Base-by-base conservation (phyloP, 1,284 basidiomycete species). In the Ustilago loliicola region DNA sequence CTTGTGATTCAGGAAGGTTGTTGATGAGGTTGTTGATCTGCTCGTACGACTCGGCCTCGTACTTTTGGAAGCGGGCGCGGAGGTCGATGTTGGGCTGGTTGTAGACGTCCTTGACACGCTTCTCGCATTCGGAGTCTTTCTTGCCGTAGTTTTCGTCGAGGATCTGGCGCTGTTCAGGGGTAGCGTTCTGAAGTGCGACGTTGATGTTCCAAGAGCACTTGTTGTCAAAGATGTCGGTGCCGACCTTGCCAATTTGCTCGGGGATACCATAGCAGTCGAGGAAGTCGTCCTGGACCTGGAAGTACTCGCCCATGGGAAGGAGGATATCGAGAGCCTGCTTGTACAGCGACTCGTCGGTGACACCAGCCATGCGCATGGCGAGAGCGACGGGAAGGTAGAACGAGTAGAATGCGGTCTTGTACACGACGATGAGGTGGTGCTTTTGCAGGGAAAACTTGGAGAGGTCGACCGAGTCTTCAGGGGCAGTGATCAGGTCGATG, bases 161-260 rank as follows among this genome's bases (percentile, higher is more conserved):
- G 27, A 89, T 80, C 67, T 88, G 85, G 52, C 90, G 87, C 85
- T 91, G 90, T 61, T 90, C 89, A 89, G 90, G 77, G 88, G 91
- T 89, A 90, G 94, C 86, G 75, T 88, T 80, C 66, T 89, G 88
- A 71, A 99, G 90, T 34, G 95, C 96, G 21, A 91, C 92, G 88
- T 98, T 98, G 87, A 99, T 89, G 85, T 93, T 93, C 97, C 96
- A 99, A 47, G 93, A 94, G 88, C 97, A 99, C 89, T 99, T 99
- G 91, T 98, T 98, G 88, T 99, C 96, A 66, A 97, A 88, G 83
- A 99, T 99, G 87, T 99, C 97, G 23, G 96, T 98, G 34, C 96
- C 97, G 77, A 98, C 91, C 89, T 99, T 99, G 75, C 96, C 97
- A 64, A 98, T 93, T 80, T 93, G 90, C 88, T 96, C 94, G 0